Evolutionary conservation across 345 rosid genomes (phyloP), one percentile per base, ranked within the genome.

Genomic region (Hevea brasiliensis): DNA sequence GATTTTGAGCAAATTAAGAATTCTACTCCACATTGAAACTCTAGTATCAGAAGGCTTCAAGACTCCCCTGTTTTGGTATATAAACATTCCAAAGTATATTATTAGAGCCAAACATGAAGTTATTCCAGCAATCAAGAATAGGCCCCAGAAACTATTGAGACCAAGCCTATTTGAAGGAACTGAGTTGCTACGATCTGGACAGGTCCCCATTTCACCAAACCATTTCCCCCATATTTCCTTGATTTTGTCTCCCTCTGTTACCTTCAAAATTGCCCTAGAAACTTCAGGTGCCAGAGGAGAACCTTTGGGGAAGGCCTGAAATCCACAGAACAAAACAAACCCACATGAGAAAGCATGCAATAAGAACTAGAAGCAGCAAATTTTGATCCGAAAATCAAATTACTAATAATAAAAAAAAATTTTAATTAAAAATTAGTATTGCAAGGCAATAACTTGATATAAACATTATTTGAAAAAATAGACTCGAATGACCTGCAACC

Each of bases 61-160:
- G n/a, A n/a, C n/a, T n/a, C n/a, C n/a, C n/a, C n/a, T n/a, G n/a
- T 72, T 58, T 23, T 66, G 47, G 20, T 77, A 51, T 51, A 77
- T 11, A 37, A 77, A 77, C 57, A 24, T 26, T 13, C 4, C 37
- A 0, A 14, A 1, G 47, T 18, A 77, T 20, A 65, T 59, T 1
- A 59, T 0, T 17, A 77, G 61, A 10, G 76, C 62, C 12, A 18
- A 26, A 7, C 37, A 2, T 4, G 80, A 44, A 44, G 47, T 11
- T 44, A 9, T 8, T 44, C 47, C 74, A 23, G 74, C 58, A 11
- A 76, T 70, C 44, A 76, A 41, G 40, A 76, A 76, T 26, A 76
- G 58, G 8, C 79, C 68, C 74, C 65, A 76, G 64, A 76, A 75
- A 23, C 70, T 69, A 14, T 69, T 4, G 0, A 76, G 48, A 61